phyloP scores from a whole-genome alignment of 192 early-diverging fungal genomes.

The Mortierella claussenii region DNA sequence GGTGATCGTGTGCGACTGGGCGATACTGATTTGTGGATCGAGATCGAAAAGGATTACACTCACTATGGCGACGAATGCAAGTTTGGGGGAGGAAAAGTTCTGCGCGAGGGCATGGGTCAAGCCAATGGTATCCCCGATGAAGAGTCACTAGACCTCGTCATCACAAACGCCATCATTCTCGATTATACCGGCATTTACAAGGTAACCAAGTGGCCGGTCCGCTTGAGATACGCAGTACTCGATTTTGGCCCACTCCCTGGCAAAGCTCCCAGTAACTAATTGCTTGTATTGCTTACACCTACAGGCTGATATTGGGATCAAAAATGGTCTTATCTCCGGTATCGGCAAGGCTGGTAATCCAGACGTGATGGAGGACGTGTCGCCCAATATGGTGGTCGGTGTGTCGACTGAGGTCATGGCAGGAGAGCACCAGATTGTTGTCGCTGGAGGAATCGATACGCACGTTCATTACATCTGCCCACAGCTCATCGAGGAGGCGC shows the following conservation, averaged over 20 bases:
- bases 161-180: constrained; percentile 93
- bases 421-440: constrained; percentile 91
- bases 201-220: no score
- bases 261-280: neutral
- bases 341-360: constrained; percentile 99
- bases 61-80: constrained; percentile 96
- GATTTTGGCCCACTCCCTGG: neutral
- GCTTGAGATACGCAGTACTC: no score
- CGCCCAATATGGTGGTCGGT: constrained; percentile 89
- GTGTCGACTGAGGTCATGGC: constrained; percentile 91
- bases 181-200: constrained; percentile 97
- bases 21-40: constrained; percentile 85
- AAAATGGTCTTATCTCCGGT: constrained; percentile 84
- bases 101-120: constrained; percentile 98
- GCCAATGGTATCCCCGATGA: constrained; percentile 67
- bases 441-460: constrained; percentile 93
- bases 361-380: constrained; percentile 94
- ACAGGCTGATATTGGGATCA: constrained; percentile 94
- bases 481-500: constrained; percentile 86
- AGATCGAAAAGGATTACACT: constrained; percentile 92
- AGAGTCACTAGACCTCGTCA: constrained; percentile 91
- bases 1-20: constrained; percentile 91
- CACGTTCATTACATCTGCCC: constrained; percentile 98
- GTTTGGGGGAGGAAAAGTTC: constrained; percentile 95
- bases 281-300: no score